Evolutionary conservation across 2,329 filamentous ascomycete species (phyloP), one percentile per base, ranked within the genome.

Genomic region (Fusarium sp.): DNA sequence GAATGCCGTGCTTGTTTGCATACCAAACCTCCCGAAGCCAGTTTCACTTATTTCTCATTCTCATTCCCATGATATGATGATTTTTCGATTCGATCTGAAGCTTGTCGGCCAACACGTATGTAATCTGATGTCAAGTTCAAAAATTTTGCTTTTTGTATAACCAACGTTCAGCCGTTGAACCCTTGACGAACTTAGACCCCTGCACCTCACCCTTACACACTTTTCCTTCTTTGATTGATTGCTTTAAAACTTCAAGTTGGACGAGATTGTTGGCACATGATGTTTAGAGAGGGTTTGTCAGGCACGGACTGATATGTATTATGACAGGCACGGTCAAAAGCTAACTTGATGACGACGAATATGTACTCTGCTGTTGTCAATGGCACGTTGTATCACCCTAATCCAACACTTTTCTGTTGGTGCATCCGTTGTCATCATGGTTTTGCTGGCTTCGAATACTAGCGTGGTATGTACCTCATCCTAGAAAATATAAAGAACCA

Each of bases 231-330:
- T 37, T 35, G 33, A 46, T 57, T 57, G 35, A 49, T 60, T 48
- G 42, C 35, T 26, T 33, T 27, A 15, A 14, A 46, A 17, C 35
- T 23, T 40, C 17, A 30, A 20, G 60, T 69, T 38, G 44, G 18
- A 69, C 67, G 46, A 38, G 44, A 65, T 17, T 42, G 33, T 37
- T 52, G 48, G 35, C 65, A 65, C 40, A 48, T 69, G 65, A 60
- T 56, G 32, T 20, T 38, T 30, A 55, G 45, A 40, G 37, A 64
- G 32, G 33, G 45, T 60, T 56, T 41, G 44, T 14, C 44, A 65
- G 60, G 52, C 32, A 64, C 38, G 33, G 50, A 50, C 57, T 46
- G 41, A 67, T 38, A 54, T 46, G 20, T 40, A 38, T 50, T 33
- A 62, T 48, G 49, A 56, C 56, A 55, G 45, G 50, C 52, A 44